These are phyloP conservation scores for Fomitiporia mediterranea DNA, from an alignment of 1,284 basidiomycete species.

Conservation along the genomic window DNA sequence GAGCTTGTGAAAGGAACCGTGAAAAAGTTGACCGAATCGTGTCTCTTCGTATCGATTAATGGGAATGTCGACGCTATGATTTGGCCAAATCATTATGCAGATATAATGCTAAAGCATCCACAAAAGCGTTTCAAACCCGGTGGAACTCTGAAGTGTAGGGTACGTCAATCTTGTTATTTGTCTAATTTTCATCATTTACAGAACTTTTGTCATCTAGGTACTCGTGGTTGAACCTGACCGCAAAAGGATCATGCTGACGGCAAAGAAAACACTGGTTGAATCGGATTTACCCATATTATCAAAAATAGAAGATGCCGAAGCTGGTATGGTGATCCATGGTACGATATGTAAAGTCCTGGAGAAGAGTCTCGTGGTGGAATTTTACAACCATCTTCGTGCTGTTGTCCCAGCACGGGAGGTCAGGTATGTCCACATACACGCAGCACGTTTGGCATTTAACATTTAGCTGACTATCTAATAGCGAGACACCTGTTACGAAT, in stretches of 20 bases:
- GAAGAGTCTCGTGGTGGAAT: constrained; percentile 80
- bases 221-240: constrained; percentile 79
- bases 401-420: constrained; percentile 79
- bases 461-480: constrained; percentile 29
- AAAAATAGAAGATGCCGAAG: constrained; percentile 61
- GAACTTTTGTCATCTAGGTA: constrained; percentile 47
- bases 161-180: constrained; percentile 37
- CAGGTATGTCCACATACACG: constrained; percentile 47
- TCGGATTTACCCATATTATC: constrained; percentile 72
- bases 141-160: constrained; percentile 79
- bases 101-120: constrained; percentile 89
- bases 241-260: constrained; percentile 82
- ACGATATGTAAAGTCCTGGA: constrained; percentile 80
- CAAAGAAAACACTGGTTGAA: constrained; percentile 89
- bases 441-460: not conserved
- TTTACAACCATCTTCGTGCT: constrained; percentile 88
- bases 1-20: constrained; percentile 82
- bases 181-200: not conserved
- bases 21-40: constrained; percentile 74
- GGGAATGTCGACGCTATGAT: constrained; percentile 89
- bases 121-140: constrained; percentile 90
- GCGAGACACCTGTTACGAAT: constrained; percentile 60
- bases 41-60: constrained; percentile 80
- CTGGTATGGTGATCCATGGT: constrained; percentile 77
- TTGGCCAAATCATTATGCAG: constrained; percentile 94